Conservation (phyloP, 805 yeast species). For the Yarrowia keelungensis region DNA sequence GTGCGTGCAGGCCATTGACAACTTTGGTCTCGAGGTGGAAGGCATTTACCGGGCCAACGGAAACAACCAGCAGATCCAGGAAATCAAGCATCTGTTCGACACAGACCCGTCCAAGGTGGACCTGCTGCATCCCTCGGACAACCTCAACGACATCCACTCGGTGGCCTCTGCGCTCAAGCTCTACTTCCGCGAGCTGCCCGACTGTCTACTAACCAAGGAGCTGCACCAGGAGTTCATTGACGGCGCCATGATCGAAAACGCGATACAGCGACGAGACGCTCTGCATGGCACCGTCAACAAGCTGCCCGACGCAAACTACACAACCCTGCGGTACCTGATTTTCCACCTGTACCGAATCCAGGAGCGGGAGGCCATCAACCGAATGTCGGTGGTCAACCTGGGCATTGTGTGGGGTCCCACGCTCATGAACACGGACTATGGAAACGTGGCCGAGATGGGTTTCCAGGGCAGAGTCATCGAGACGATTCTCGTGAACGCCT, state of each 20-base stretch:
- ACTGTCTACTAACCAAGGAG: slow-evolving; percentile 75
- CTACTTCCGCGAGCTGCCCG: slow-evolving; percentile 85
- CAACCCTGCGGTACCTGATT: slow-evolving; percentile 82
- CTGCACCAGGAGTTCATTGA: slow-evolving; percentile 68
- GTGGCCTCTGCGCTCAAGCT: slow-evolving; percentile 88
- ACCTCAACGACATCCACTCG: slow-evolving; percentile 80
- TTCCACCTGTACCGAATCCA: slow-evolving; percentile 85
- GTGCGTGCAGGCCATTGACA: slow-evolving; percentile 86
- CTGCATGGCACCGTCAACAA: slow-evolving; percentile 88
- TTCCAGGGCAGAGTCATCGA: slow-evolving; percentile 81
- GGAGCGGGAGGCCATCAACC: slow-evolving; percentile 64
- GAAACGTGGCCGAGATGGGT: slow-evolving; percentile 73
- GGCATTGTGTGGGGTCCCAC: slow-evolving; percentile 97
- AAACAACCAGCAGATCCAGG: slow-evolving; percentile 73
- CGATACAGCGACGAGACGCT: slow-evolving; percentile 67
- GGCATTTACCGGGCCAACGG: slow-evolving; percentile 92
- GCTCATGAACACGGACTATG: slow-evolving; percentile 70
- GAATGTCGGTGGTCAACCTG: slow-evolving; percentile 82
- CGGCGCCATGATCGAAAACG: slow-evolving; percentile 72
- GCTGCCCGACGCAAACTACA: slow-evolving; percentile 93
- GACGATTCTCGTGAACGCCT: slow-evolving; percentile 81
- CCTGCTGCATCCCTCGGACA: slow-evolving; percentile 61
- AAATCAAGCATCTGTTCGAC: slow-evolving; percentile 68
- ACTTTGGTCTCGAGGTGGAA: slow-evolving; percentile 81
- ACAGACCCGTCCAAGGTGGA: slow-evolving; percentile 65